A percentile compares a stretch with the other conserved stretches of the same genome.
These are phyloP conservation scores for Xylogone sp. DNA, from an alignment of 2,329 filamentous ascomycete species.

Conservation along the genomic window DNA sequence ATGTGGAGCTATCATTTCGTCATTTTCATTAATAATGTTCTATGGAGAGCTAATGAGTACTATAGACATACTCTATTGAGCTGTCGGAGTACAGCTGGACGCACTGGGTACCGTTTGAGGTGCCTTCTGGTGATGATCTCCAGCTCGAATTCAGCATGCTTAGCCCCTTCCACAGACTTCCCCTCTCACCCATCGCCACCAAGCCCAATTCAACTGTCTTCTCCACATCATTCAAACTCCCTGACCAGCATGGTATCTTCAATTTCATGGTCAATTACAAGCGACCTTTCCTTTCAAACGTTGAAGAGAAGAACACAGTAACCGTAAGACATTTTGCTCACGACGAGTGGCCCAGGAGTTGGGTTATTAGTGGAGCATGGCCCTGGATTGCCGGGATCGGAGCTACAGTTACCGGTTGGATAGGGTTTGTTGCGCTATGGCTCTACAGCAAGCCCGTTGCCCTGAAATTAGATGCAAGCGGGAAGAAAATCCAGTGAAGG, in stretches of 20 bases:
- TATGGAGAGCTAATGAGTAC: background rate
- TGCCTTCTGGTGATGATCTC: conserved; percentile 66
- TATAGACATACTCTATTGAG: conserved; percentile 54
- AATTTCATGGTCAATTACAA: conserved; percentile 98
- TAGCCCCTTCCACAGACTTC: conserved; percentile 89
- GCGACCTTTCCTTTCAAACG: conserved; percentile 80
- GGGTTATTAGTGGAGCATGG: conserved; percentile 85
- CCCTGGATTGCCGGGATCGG: conserved; percentile 90
- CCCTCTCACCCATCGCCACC: conserved; percentile 54
- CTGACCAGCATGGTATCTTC: conserved; percentile 98
- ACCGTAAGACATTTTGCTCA: conserved; percentile 96
- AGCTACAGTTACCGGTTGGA: conserved; percentile 77
- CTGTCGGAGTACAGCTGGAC: conserved; percentile 80
- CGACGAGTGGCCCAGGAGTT: conserved; percentile 92
- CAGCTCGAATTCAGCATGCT: conserved; percentile 99
- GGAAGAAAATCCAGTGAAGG: conserved; percentile 36
- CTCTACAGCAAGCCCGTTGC: conserved; percentile 65
- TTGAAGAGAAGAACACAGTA: conserved; percentile 93
- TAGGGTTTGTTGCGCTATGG: conserved; percentile 85
- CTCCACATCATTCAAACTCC: conserved; percentile 71
- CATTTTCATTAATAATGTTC: background rate
- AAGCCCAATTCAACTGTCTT: conserved; percentile 70
- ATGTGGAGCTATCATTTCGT: conserved; percentile 40
- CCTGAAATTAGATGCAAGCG: conserved; percentile 21
- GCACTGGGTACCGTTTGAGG: conserved; percentile 69